Conservation (phyloP, 441 rosid species). For the Brassica balearica region DNA sequence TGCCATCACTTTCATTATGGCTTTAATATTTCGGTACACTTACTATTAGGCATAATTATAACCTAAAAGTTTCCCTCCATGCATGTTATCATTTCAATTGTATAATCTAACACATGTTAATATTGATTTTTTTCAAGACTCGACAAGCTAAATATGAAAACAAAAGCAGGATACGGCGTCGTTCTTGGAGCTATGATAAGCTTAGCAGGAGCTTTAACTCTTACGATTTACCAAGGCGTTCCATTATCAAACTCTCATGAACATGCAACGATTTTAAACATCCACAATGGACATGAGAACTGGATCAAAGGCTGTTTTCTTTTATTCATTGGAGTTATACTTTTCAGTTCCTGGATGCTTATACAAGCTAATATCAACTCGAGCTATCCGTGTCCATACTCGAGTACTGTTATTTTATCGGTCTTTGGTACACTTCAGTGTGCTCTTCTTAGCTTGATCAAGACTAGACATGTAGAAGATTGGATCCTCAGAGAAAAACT, state of each 20-base stretch:
- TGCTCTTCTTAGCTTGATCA: constrained; percentile 49
- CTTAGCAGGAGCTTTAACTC: constrained; percentile 53
- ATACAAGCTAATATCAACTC: constrained; percentile 57
- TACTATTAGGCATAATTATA: not conserved
- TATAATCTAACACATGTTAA: not conserved
- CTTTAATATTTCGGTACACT: constrained; percentile 54
- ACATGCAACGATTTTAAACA: constrained; percentile 15
- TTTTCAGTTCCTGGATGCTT: constrained; percentile 67
- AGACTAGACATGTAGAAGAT: constrained; percentile 42
- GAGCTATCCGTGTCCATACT: constrained; percentile 65
- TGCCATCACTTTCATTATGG: constrained; percentile 58
- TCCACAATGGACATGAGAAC: constrained; percentile 39
- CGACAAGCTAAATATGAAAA: constrained; percentile 53
- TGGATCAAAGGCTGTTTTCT: constrained; percentile 58
- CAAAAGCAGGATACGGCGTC: constrained; percentile 51
- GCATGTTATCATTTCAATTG: not conserved
- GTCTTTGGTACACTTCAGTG: constrained; percentile 63
- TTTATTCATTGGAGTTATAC: constrained; percentile 40
- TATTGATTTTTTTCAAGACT: constrained; percentile 26
- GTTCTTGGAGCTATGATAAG: constrained; percentile 55
- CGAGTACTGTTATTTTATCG: constrained; percentile 65
- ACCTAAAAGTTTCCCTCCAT: not conserved
- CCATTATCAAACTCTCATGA: constrained; percentile 38
- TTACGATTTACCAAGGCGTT: constrained; percentile 62
- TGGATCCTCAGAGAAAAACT: constrained; percentile 61